Conservation (phyloP, 306 rosid genomes). For the Trichosanthes truncata region DNA sequence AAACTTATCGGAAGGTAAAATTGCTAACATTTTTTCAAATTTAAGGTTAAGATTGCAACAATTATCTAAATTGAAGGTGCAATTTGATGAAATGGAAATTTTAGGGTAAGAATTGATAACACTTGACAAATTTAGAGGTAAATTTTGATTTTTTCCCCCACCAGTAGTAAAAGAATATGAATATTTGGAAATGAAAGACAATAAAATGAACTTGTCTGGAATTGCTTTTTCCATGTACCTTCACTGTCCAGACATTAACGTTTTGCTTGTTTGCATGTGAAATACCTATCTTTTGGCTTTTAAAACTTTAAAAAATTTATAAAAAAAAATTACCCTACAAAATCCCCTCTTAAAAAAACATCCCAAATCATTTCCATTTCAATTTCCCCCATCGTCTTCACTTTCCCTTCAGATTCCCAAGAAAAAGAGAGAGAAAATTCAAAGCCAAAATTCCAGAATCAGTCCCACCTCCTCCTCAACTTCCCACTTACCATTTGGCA, state of each 20-base stretch:
- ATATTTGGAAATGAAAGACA: neutral
- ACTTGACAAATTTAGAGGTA: too few relatives aligned
- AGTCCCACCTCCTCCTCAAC: neutral
- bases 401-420: slow-evolving; percentile 6
- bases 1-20: too few relatives aligned
- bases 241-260: neutral
- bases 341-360: neutral
- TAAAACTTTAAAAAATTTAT: too few relatives aligned
- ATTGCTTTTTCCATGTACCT: neutral
- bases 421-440: neutral
- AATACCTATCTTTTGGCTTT: too few relatives aligned
- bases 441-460: neutral
- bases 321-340: neutral
- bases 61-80: too few relatives aligned
- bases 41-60: too few relatives aligned
- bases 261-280: neutral
- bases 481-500: neutral
- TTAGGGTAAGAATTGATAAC: too few relatives aligned
- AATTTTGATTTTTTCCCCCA: too few relatives aligned
- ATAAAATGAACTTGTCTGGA: neutral
- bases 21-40: too few relatives aligned
- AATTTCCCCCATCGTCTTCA: neutral
- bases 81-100: too few relatives aligned
- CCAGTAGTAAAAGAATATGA: neutral
- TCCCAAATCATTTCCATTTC: neutral